Evolutionary conservation across 2,329 filamentous ascomycete species (phyloP), one percentile per base, ranked within the genome.

Genomic region (Hymenoscyphus linearis): DNA sequence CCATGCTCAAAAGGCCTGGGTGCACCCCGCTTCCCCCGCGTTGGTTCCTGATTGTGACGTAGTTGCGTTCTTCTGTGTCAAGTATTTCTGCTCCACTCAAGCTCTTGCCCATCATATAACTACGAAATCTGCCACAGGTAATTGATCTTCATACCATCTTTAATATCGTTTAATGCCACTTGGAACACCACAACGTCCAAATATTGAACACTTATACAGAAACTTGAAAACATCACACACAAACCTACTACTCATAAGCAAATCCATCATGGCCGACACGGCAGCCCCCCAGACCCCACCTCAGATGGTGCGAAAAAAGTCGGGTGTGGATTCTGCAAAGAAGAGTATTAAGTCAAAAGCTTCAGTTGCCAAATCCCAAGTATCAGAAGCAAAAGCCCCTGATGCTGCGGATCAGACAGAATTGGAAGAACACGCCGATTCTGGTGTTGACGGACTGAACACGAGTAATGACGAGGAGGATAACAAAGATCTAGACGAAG

Each of bases 231-330:
- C 18, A 56, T 40, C 14, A 25, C 26, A 57, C 27, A 27, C 37
- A 22, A 44, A 37, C 52, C 62, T 55, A 12, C 40, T 22, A 22
- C 22, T 37, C 54, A 58, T 35, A 63, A 16, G 34, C 59, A 22
- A 53, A 55, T 60, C 58, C 60, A 67, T 52, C 56, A 69, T 69
- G 66, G 64, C 66, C 35, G 66, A 67, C 40, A 47, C 62, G 31
- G 61, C 61, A 37, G 60, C 62, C 59, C 55, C 62, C 59, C 55
- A 66, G 54, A 55, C 52, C 40, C 31, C 40, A 13, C 60, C 62
- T 7, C 63, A 59, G 52, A 52, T 60, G 55, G 61, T 58, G 12
- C 61, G 61, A 54, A 61, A 62, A 55, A 62, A 59, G 27, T 65
- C 65, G 37, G 60, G 58, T 53, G 47, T 60, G 10, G 60, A 62